Evolutionary conservation across 371 early-diverging fungal genomes (phyloP).

Genomic region (Rhizopus stolonifer): DNA sequence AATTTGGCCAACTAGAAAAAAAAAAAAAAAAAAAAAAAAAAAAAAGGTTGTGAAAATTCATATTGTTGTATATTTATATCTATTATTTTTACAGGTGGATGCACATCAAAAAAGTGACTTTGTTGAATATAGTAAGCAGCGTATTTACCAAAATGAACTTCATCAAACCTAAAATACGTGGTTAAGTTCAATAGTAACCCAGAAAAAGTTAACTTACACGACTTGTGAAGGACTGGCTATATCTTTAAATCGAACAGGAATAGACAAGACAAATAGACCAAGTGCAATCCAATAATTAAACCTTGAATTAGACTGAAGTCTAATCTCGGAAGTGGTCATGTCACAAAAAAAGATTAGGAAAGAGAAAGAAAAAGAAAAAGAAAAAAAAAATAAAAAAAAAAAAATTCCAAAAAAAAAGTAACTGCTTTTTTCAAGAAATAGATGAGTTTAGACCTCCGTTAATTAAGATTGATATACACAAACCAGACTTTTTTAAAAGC

Average conservation of each 20-base stretch:
- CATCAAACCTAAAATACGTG: slow-evolving; percentile 73
- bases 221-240: slow-evolving; percentile 23
- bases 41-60: too few relatives aligned
- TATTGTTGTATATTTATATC: neutral
- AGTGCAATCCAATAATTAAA: slow-evolving; percentile 15
- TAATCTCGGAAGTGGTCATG: neutral
- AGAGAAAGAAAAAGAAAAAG: neutral
- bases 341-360: neutral
- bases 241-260: slow-evolving; percentile 21
- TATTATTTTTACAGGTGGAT: slow-evolving; percentile 40
- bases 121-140: slow-evolving; percentile 92
- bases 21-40: too few relatives aligned
- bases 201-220: slow-evolving; percentile 17
- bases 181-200: neutral
- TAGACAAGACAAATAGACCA: slow-evolving; percentile 14
- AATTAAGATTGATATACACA: too few relatives aligned
- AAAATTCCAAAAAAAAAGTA: too few relatives aligned
- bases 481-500: too few relatives aligned
- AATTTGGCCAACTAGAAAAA: slow-evolving; percentile 95
- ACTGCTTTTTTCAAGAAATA: too few relatives aligned
- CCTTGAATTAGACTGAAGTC: neutral
- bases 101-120: slow-evolving; percentile 97
- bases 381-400: neutral
- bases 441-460: too few relatives aligned
- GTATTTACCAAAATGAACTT: slow-evolving; percentile 99